Evolutionary conservation across 1,139 yeast species (phyloP).

Genomic region (Diutina mesorugosa): DNA sequence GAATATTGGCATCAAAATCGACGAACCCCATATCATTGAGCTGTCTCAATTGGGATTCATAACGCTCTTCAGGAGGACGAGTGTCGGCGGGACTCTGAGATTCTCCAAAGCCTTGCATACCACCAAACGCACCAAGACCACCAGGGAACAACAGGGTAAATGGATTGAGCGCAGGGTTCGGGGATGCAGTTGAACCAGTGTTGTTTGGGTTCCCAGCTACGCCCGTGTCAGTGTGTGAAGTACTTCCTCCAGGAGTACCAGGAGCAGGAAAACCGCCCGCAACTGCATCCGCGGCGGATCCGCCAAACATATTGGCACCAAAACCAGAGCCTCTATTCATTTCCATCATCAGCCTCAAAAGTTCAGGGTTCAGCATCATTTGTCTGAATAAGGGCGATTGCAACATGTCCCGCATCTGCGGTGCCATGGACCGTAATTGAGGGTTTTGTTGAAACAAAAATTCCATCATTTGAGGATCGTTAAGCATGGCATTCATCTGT

Average conservation of each 20-base stretch:
- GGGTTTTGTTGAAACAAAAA: slow-evolving; percentile 75
- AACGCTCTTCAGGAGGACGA: slow-evolving; percentile 93
- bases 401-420: slow-evolving; percentile 75
- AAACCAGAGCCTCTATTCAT: slow-evolving; percentile 36
- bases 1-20: slow-evolving; percentile 85
- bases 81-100: slow-evolving; percentile 39
- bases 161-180: neutral
- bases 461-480: slow-evolving; percentile 75
- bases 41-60: slow-evolving; percentile 81
- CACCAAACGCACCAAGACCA: slow-evolving; percentile 12
- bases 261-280: slow-evolving; percentile 44
- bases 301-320: slow-evolving; percentile 5
- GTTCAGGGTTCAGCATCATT: slow-evolving; percentile 76
- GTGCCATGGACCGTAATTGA: slow-evolving; percentile 76
- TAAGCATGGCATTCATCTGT: slow-evolving; percentile 65
- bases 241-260: slow-evolving; percentile 16
- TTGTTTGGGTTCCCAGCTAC: slow-evolving; percentile 3
- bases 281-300: slow-evolving; percentile 9
- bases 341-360: slow-evolving; percentile 72
- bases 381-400: slow-evolving; percentile 77
- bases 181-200: slow-evolving; percentile 4
- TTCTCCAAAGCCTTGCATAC: slow-evolving; percentile 18
- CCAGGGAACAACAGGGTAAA: slow-evolving; percentile 20
- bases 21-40: slow-evolving; percentile 93
- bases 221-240: slow-evolving; percentile 8